Evolutionary conservation across 1,139 yeast genomes (phyloP), one percentile per base, ranked within the genome.

Genomic region (Pneumocystis wakefieldiae): DNA sequence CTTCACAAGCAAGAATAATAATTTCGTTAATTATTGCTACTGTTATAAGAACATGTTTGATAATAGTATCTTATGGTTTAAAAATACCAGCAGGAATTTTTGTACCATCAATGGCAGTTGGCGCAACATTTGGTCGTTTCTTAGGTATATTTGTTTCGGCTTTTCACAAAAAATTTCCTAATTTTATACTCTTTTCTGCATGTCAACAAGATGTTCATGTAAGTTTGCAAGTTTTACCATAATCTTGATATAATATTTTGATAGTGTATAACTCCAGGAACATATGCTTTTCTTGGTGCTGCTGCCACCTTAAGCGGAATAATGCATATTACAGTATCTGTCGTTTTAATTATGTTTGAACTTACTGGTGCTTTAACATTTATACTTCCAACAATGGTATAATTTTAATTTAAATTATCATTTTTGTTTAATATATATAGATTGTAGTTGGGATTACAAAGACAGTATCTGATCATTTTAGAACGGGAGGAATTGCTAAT

Each of bases 211-310:
- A 73, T 48, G 76, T 81, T 6, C 69, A 71, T 17, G 64, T 48
- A 19, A 42, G 62, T 59, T 62, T 41, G 12, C 8, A 29, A 24
- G 24, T 1, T 42, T 8, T 19, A 19, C 12, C 14, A 2, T 48
- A 24, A 19, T 19, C 7, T 17, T 38, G 35, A 38, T 8, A 6
- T 36, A n/a, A 6, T 7, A 14, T 48, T 19, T 48, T 48, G 12
- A 10, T 15, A 62, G 1, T 88, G 95, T 70, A 83, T 92, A 57
- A 87, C 91, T 14, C 95, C 97, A 0, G 98, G 98, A 0, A 87
- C 96, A 0, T 94, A 92, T 74, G 97, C 98, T 0, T 85, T 94
- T 66, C 80, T 94, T n/a, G 99, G 98, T 1, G 97, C 98, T 0
- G 97, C 95, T 0, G 94, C 97, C 1, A 90, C 96, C 0, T 78